Evolutionary conservation across 2,329 filamentous ascomycete species (phyloP).

Genomic region (Pseudocercospora vitis): DNA sequence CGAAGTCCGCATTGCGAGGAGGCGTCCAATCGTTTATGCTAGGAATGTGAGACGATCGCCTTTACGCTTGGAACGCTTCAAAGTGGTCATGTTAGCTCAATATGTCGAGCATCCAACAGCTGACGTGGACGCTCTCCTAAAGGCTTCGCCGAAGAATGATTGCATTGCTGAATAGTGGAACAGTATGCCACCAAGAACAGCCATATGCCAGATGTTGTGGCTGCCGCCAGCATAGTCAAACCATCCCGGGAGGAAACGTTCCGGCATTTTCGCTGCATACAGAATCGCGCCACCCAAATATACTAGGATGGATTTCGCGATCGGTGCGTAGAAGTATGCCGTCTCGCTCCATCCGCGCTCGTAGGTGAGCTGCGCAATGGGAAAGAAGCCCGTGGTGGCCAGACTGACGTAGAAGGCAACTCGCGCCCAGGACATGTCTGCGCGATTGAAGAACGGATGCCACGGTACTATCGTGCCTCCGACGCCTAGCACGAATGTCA

Average conservation of each 20-base stretch:
- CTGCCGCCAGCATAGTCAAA: constrained; percentile 96
- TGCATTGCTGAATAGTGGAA: constrained; percentile 98
- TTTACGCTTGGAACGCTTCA: constrained; percentile 4
- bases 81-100: neutral
- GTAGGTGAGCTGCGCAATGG: constrained; percentile 77
- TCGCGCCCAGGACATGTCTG: constrained; percentile 88
- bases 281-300: constrained; percentile 82
- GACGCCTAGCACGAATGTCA: constrained; percentile 78
- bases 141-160: constrained; percentile 72
- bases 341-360: constrained; percentile 78
- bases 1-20: constrained; percentile 16
- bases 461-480: constrained; percentile 90
- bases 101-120: constrained; percentile 15
- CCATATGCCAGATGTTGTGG: constrained; percentile 97
- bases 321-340: constrained; percentile 83
- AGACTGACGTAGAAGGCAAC: constrained; percentile 90
- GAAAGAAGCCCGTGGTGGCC: constrained; percentile 83
- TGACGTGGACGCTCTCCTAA: constrained; percentile 34
- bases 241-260: constrained; percentile 86
- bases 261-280: constrained; percentile 89
- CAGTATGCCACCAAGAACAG: constrained; percentile 91
- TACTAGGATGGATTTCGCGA: constrained; percentile 80
- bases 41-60: neutral
- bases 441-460: constrained; percentile 91
- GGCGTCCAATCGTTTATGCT: constrained; percentile 4